Evolutionary conservation across 305 asterid genomes (phyloP), one percentile per base, ranked within the genome.

Genomic region (Solanum hybrid): DNA sequence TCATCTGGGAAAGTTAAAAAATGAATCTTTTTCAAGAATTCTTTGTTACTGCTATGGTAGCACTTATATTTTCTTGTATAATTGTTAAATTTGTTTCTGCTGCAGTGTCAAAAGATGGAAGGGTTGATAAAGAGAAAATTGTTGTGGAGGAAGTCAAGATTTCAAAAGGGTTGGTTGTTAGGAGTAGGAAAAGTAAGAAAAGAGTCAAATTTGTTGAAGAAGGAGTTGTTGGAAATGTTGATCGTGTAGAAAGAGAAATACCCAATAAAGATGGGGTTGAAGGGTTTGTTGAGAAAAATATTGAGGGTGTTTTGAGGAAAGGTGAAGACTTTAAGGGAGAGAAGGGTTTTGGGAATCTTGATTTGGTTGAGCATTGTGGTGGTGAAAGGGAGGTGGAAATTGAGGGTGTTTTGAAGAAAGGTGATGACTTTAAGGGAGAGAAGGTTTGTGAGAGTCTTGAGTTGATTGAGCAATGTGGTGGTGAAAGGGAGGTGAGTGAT

Each of bases 191-290:
- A 90, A 92, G 92, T 90, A 69, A 34, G 86, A 93, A 92, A 88
- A 92, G 92, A 87, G 97, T 94, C 76, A 90, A 91, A 84, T 94
- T 94, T 92, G 92, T 92, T 78, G 97, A 92, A 77, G 94, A 94
- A 85, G 95, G 80, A 81, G 89, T 92, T 92, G 90, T 93, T 86
- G 90, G 88, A 81, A 92, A 91, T 90, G 84, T 93, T 92, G 95
- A 92, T 93, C 92, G 82, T 60, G 88, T 71, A 51, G 88, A 42
- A 31, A 29, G 36, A 13, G 88, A 34, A 40, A 81, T 37, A n/a
- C 66, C 87, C 24, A 69, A 36, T 17, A 22, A 31, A 19, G 79
- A 73, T 60, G 85, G 85, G 17, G 1, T 78, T 78, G 56, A 78
- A n/a, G 26, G 15, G 60, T 73, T 73, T 7, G 17, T 78, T n/a